These are phyloP conservation scores for Populus davidiana DNA, from an alignment of 345 rosid genomes.

Conservation along the genomic window DNA sequence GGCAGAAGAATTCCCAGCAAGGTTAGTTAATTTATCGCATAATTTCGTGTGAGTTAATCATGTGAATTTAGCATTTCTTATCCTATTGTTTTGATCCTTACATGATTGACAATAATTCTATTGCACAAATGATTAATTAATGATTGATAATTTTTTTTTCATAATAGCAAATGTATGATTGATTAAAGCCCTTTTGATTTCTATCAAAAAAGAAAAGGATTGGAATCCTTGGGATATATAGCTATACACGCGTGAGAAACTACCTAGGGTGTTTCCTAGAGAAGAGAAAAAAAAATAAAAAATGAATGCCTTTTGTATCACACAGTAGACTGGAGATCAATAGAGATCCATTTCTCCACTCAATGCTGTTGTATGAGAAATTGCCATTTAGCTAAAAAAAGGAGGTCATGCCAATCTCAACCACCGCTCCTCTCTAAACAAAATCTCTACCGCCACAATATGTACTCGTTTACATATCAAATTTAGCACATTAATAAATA, in stretches of 20 bases:
- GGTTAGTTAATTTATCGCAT: constrained; percentile 33
- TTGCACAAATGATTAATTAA: not conserved
- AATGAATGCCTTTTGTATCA: not conserved
- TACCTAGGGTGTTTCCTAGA: not conserved
- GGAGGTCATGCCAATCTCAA: no score
- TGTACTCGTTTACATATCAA: no score
- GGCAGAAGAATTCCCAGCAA: constrained; percentile 70
- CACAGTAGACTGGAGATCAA: not conserved
- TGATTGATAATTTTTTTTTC: not conserved
- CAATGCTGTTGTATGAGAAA: not conserved
- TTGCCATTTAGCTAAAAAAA: not conserved
- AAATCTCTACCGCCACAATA: no score
- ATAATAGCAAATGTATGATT: not conserved
- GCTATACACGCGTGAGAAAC: not conserved
- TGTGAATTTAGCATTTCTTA: not conserved
- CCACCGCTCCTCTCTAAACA: no score
- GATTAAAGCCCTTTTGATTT: not conserved
- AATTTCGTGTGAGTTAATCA: not conserved
- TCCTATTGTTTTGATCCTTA: not conserved
- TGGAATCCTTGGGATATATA: not conserved
- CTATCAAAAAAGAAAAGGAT: not conserved
- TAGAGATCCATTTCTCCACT: no score
- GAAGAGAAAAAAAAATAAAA: not conserved
- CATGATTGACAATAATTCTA: not conserved
- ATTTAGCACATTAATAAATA: no score